Conservation (phyloP, 345 rosid genomes). For the Trapa incisa region DNA sequence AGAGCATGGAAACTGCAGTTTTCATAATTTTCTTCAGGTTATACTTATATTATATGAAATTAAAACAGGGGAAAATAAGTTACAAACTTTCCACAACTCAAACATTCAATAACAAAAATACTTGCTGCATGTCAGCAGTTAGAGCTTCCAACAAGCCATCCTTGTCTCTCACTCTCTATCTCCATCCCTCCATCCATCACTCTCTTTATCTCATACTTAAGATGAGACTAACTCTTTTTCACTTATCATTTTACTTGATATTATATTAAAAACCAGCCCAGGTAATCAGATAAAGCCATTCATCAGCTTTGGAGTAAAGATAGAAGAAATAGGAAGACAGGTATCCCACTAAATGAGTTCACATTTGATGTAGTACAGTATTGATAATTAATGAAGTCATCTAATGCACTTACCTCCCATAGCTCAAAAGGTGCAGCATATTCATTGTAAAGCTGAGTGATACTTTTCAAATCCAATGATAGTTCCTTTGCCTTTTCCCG, state of each 20-base stretch:
- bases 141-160: not conserved
- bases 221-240: not conserved
- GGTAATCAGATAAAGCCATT: not conserved
- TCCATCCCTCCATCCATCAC: not conserved
- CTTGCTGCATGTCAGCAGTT: not conserved
- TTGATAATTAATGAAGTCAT: not conserved
- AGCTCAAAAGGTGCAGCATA: constrained; percentile 94
- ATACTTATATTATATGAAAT: not conserved
- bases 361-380: not conserved
- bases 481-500: constrained; percentile 79
- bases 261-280: not conserved
- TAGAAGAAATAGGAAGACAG: not conserved
- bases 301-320: not conserved
- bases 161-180: not conserved
- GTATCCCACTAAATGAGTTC: not conserved
- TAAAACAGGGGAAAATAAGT: no score
- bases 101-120: not conserved
- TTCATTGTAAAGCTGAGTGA: constrained; percentile 90
- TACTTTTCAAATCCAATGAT: constrained; percentile 77
- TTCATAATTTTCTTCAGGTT: not conserved
- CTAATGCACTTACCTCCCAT: constrained; percentile 66
- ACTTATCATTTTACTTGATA: not conserved
- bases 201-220: not conserved
- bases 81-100: not conserved
- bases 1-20: not conserved